A percentile compares a stretch with the other conserved stretches of the same genome.
phyloP scores from a whole-genome alignment of 2,329 filamentous ascomycete genomes.

The Calonectria crousiana region DNA sequence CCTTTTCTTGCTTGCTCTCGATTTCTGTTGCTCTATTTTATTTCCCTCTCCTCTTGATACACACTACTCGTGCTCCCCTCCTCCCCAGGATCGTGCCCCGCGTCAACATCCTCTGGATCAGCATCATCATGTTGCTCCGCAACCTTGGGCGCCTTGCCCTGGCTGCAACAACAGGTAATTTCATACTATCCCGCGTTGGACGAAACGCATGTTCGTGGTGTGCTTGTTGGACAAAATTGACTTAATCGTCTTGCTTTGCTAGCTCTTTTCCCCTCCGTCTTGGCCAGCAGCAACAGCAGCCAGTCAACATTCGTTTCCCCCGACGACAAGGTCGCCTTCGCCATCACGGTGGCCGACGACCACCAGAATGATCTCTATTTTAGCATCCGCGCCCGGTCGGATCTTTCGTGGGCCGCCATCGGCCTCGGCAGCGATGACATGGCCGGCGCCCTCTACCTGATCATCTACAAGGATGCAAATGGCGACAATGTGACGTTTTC shows the following conservation, averaged over 20 bases:
- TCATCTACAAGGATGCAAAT: conserved; percentile 63
- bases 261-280: conserved; percentile 41
- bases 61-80: not conserved
- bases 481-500: conserved; percentile 67
- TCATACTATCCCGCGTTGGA: not conserved
- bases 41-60: not conserved
- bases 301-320: conserved; percentile 60
- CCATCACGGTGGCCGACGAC: conserved; percentile 62
- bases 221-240: conserved; percentile 14
- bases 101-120: not conserved
- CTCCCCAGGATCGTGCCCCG: conserved; percentile 25
- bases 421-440: conserved; percentile 67
- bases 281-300: conserved; percentile 43
- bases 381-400: conserved; percentile 61
- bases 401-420: conserved; percentile 65
- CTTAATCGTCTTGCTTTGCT: not conserved
- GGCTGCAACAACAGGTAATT: conserved; percentile 45
- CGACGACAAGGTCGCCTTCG: conserved; percentile 60
- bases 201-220: not conserved
- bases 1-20: not conserved
- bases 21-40: not conserved
- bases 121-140: conserved; percentile 44
- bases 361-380: conserved; percentile 64
- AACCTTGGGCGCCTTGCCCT: conserved; percentile 46
- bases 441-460: conserved; percentile 64